A percentile compares a stretch with the other conserved stretches of the same genome.
phyloP scores from a whole-genome alignment of 148 eudicot species.

The Dianthus caryophyllus region DNA sequence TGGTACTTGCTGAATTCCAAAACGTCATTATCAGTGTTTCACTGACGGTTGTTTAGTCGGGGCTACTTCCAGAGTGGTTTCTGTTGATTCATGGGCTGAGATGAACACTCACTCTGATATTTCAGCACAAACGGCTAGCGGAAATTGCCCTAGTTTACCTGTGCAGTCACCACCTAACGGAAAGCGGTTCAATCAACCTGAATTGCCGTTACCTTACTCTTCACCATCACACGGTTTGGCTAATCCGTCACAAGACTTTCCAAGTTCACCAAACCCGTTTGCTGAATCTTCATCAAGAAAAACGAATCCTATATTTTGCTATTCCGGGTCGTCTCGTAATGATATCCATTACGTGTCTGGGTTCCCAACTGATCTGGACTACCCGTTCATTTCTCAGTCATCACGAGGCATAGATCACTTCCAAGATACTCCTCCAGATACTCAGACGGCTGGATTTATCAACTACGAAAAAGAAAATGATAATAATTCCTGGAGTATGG shows the following conservation, averaged over 20 bases:
- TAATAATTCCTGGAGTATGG: conserved; percentile 45
- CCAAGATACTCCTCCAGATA: conserved; percentile 21
- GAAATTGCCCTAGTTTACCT: conserved; percentile 32
- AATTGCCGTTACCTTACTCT: conserved; percentile 1
- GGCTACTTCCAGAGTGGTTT: conserved; percentile 8
- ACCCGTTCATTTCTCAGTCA: conserved; percentile 40
- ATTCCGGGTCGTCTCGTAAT: conserved; percentile 30
- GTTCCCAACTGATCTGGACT: conserved; percentile 34
- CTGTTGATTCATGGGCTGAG: conserved; percentile 33
- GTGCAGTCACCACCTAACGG: conserved; percentile 39
- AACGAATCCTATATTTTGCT: conserved; percentile 26
- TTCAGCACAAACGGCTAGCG: conserved; percentile 36
- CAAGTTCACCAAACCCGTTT: conserved; percentile 39
- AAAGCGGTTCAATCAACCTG: conserved; percentile 20
- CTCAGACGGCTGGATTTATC: conserved; percentile 28
- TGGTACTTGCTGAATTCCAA: not conserved
- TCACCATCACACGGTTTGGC: not conserved
- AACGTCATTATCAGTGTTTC: not conserved
- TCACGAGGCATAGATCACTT: conserved; percentile 24
- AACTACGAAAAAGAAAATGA: conserved; percentile 34
- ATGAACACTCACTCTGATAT: conserved; percentile 41
- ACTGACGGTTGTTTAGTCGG: conserved; percentile 13
- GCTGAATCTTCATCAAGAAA: conserved; percentile 33
- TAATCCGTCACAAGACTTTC: conserved; percentile 29
- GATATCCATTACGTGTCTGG: conserved; percentile 29